Base-by-base conservation (phyloP, 441 rosid species). In the Cnidoscolus chayamansa region DNA sequence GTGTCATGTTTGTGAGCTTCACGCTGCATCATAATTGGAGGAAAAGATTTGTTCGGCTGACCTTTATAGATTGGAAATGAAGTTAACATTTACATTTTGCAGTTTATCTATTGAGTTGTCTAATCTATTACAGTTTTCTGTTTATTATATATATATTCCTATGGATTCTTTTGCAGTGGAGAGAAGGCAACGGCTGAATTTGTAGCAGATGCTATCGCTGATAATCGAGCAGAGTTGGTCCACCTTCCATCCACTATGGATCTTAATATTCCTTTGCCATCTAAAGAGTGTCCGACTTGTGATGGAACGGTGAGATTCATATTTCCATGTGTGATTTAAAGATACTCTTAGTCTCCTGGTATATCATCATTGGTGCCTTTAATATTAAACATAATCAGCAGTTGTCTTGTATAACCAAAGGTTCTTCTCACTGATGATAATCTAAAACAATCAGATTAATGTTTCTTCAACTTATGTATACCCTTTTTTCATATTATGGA, bases 181-280 rank as follows among this genome's bases (percentile, higher is more conserved):
- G 95, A 90, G 76, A 94, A 89, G 84, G 87, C 97, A 73, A 94
- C 97, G 49, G 89, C 95, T n/a, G 93, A 89, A 75, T 74, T 76
- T 75, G 70, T 92, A 35, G 97, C 97, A 40, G 92, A 84, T 76
- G 98, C 97, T 65, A 85, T 92, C 76, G 82, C 77, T 79, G 91
- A 94, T 5, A 88, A 90, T 77, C 88, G 91, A 60, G 98, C 97
- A 67, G 92, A 90, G 81, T 60, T 94, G 62, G 84, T 94, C 66
- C 95, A 94, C 83, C 89, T 90, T 72, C 97, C 97, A 37, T 86
- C 90, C 32, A 68, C 90, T 47, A 40, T 90, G 64, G 84, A 92
- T 79, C 83, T 88, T 63, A 84, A 83, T 82, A 61, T 80, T 31
- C 88, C 97, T 65, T 81, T 92, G 80, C 98, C 97, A 57, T 81